Percentiles rank a stretch among this genome's conserved stretches.
These are phyloP conservation scores for Boletus coccyginus DNA, from an alignment of 768 basidiomycete genomes.

Conservation along the genomic window DNA sequence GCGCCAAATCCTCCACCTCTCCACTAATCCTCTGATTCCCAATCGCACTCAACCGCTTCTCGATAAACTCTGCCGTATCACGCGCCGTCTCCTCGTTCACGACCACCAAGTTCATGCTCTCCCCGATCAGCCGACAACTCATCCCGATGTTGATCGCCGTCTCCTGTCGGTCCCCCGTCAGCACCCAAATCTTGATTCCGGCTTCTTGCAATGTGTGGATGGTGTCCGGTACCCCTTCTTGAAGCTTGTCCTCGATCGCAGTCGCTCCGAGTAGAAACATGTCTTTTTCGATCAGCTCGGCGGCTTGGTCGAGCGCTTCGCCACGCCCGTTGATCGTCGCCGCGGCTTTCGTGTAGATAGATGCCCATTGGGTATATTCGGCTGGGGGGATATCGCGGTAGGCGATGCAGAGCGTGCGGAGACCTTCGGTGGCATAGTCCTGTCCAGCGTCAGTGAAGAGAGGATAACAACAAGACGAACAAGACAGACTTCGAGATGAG, in stretches of 20 bases:
- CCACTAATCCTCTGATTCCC: conserved; percentile 73
- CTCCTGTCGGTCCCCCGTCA: conserved; percentile 97
- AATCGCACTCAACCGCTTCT: conserved; percentile 86
- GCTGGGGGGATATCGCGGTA: no score
- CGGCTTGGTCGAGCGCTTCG: conserved; percentile 91
- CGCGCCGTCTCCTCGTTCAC: conserved; percentile 86
- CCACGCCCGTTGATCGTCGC: conserved; percentile 94
- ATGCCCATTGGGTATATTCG: conserved; percentile 69
- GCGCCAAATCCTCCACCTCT: conserved; percentile 91
- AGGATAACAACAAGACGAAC: not conserved
- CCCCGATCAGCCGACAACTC: conserved; percentile 94
- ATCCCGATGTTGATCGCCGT: conserved; percentile 99
- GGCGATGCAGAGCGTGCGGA: conserved; percentile 79
- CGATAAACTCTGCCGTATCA: conserved; percentile 83
- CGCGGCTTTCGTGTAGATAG: conserved; percentile 88
- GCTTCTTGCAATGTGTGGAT: conserved; percentile 98
- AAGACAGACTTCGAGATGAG: conserved; percentile 81
- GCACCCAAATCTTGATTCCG: conserved; percentile 99
- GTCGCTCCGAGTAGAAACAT: conserved; percentile 92
- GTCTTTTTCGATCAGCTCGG: conserved; percentile 95
- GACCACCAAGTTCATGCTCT: conserved; percentile 98
- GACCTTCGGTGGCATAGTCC: conserved; percentile 97
- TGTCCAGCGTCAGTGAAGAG: conserved; percentile 23
- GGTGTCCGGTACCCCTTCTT: conserved; percentile 68
- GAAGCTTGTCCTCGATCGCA: conserved; percentile 78